phyloP scores from a whole-genome alignment of 2,329 filamentous ascomycete species.

The Scytalidium sp. region DNA sequence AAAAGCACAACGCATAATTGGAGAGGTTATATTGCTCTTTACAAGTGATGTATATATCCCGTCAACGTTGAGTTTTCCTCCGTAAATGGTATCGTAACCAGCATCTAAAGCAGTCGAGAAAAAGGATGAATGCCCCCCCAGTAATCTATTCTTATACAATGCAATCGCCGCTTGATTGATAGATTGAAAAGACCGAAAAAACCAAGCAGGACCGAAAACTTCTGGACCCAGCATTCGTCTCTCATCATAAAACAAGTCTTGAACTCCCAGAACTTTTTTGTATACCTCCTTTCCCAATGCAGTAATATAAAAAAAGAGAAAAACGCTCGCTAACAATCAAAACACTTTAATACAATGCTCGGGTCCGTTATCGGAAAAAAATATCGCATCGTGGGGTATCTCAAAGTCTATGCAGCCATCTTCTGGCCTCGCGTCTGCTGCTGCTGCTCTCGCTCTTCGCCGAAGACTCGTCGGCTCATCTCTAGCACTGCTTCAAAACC shows the following conservation, averaged over 20 bases:
- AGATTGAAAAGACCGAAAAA: too few species aligned
- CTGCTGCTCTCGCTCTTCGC: conserved; percentile 70
- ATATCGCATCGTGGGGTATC: not conserved
- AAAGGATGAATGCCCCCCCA: not conserved
- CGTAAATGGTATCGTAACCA: not conserved
- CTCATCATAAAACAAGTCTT: too few species aligned
- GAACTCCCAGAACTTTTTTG: not conserved
- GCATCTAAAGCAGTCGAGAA: not conserved
- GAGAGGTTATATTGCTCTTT: too few species aligned
- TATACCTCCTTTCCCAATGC: not conserved
- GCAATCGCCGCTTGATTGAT: not conserved
- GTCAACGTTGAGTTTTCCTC: not conserved
- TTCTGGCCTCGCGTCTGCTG: conserved; percentile 31
- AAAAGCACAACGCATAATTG: too few species aligned
- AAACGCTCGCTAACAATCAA: not conserved
- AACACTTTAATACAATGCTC: not conserved
- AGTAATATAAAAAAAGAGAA: too few species aligned
- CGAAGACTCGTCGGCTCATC: conserved; percentile 89
- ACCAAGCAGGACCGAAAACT: not conserved
- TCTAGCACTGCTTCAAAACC: conserved; percentile 93
- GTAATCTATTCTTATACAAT: not conserved
- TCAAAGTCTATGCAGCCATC: not conserved
- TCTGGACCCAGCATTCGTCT: not conserved
- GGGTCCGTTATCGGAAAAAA: not conserved
- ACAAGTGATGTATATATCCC: too few species aligned